Percentiles rank a stretch among this genome's conserved stretches.
phyloP scores from a whole-genome alignment of 352 stramenopile species.

The Globisporangium yorkense region DNA sequence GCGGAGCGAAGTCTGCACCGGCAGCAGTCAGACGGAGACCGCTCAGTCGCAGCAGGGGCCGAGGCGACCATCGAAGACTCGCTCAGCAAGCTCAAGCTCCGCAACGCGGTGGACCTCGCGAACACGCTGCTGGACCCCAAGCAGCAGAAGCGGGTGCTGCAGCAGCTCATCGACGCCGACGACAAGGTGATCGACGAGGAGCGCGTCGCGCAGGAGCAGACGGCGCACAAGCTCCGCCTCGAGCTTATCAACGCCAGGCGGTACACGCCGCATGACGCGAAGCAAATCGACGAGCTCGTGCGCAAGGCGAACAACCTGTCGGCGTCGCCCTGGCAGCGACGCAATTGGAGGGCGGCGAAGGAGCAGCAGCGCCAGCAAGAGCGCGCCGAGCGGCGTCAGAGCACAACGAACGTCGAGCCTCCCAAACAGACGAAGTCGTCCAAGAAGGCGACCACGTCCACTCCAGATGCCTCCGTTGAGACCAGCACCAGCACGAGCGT shows the following conservation, averaged over 20 bases:
- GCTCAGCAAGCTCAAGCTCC: constrained; percentile 59
- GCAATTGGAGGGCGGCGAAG: constrained; percentile 48
- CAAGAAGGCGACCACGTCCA: neutral
- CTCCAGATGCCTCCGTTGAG: no score
- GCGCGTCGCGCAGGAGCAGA: constrained; percentile 45
- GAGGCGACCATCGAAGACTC: constrained; percentile 49
- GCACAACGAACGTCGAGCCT: neutral
- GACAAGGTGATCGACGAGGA: constrained; percentile 65
- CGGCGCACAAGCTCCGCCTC: constrained; percentile 50
- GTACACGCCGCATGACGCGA: constrained; percentile 15
- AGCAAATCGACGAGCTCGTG: constrained; percentile 13
- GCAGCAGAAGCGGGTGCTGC: constrained; percentile 60
- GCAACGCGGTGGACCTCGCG: constrained; percentile 63
- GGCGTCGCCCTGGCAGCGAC: constrained; percentile 63
- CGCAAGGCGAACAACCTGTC: constrained; percentile 14
- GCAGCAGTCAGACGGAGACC: neutral
- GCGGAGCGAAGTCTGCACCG: neutral
- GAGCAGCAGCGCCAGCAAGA: constrained; percentile 8
- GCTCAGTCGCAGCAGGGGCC: neutral
- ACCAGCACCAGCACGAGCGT: neutral
- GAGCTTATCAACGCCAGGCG: constrained; percentile 32
- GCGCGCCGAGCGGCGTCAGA: neutral
- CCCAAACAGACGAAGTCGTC: neutral
- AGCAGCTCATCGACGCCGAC: constrained; percentile 64
- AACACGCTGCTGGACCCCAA: constrained; percentile 42